These are phyloP conservation scores for Aspergillus udagawae DNA, from an alignment of 2,329 filamentous ascomycete species.

Conservation along the genomic window DNA sequence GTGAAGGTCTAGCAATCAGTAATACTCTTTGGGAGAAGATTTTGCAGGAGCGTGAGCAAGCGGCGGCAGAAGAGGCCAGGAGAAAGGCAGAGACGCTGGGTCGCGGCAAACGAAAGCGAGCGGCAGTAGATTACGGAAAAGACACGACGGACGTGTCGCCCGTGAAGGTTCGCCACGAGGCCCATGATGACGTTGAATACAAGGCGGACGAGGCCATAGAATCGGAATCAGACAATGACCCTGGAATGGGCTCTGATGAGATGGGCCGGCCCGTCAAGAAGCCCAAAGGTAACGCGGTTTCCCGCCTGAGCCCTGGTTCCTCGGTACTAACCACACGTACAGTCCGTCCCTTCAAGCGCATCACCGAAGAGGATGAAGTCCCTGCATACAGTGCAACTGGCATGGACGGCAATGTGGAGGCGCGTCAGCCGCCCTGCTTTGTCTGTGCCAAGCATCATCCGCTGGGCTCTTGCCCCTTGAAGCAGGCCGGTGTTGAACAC, in stretches of 20 bases:
- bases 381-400: conserved; percentile 1
- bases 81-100: conserved; percentile 71
- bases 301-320: background rate
- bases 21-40: conserved; percentile 86
- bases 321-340: conserved; percentile 9
- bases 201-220: conserved; percentile 25
- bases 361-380: conserved; percentile 14
- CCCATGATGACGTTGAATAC: conserved; percentile 32
- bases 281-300: conserved; percentile 17
- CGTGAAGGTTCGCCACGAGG: conserved; percentile 16
- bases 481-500: conserved; percentile 54
- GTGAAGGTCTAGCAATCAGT: conserved; percentile 51
- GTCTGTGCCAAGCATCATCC: conserved; percentile 54
- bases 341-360: conserved; percentile 39
- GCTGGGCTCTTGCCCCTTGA: conserved; percentile 58
- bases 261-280: conserved; percentile 20
- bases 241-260: conserved; percentile 17
- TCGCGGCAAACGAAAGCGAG: conserved; percentile 72
- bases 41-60: conserved; percentile 73
- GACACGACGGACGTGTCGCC: conserved; percentile 16
- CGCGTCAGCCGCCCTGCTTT: conserved; percentile 38
- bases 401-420: conserved; percentile 18
- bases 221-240: conserved; percentile 20
- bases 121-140: conserved; percentile 41
- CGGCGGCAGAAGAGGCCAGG: conserved; percentile 69